phyloP scores from a whole-genome alignment of 2,329 filamentous ascomycete genomes.

The Aureobasidium zeae region DNA sequence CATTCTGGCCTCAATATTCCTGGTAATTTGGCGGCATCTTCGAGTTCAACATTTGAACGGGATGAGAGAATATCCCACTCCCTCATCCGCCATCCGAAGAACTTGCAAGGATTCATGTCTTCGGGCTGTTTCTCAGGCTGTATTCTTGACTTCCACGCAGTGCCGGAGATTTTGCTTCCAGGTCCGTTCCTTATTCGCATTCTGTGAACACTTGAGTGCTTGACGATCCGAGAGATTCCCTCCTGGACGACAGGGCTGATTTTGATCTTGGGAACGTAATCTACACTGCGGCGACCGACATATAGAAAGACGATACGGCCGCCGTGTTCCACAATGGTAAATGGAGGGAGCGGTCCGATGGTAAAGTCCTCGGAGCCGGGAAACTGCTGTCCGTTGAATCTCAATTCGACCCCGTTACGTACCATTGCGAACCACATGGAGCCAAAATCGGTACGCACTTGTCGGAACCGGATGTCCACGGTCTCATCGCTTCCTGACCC shows the following conservation, averaged over 20 bases:
- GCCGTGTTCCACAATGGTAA: not conserved
- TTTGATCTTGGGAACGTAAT: not conserved
- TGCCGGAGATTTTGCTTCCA: not conserved
- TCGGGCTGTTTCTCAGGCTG: constrained; percentile 1
- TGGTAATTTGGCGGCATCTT: not conserved
- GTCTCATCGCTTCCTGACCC: not conserved
- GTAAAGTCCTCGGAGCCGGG: not conserved
- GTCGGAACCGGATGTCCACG: not conserved
- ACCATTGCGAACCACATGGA: not conserved
- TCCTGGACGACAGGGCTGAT: not conserved
- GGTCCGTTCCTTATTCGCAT: not conserved
- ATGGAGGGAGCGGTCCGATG: not conserved
- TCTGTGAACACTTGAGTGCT: no score
- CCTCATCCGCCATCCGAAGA: constrained; percentile 1
- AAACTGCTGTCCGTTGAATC: not conserved
- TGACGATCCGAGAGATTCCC: not conserved
- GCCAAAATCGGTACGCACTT: not conserved
- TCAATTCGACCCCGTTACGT: not conserved
- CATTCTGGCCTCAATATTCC: not conserved
- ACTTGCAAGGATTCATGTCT: not conserved
- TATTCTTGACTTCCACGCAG: not conserved
- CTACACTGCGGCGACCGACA: not conserved
- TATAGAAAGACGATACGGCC: constrained; percentile 3
- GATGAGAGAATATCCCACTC: not conserved
- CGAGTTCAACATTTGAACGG: not conserved